phyloP scores from a whole-genome alignment of 345 rosid species.

The Fremontodendron californicum region DNA sequence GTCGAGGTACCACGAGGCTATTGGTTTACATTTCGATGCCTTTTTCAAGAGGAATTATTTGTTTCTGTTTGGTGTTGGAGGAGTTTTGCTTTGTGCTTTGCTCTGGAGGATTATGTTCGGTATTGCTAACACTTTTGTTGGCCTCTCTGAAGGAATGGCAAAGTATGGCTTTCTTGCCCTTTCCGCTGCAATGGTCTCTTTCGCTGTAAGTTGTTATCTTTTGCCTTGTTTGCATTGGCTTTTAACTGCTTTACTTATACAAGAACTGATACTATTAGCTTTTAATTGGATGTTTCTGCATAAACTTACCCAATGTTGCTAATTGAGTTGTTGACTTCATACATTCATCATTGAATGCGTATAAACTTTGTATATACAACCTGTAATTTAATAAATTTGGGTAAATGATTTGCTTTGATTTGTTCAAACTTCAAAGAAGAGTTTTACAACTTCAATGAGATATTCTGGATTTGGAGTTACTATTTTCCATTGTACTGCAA shows the following conservation, averaged over 20 bases:
- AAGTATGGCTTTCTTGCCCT: conserved; percentile 94
- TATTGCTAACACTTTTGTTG: conserved; percentile 69
- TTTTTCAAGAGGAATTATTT: conserved; percentile 64
- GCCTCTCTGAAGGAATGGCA: conserved; percentile 85
- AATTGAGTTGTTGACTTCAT: background rate
- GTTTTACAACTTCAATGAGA: background rate
- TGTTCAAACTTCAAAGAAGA: background rate
- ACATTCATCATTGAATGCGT: background rate
- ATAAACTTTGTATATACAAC: background rate
- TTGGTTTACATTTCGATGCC: conserved; percentile 76
- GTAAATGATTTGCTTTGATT: background rate
- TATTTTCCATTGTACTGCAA: background rate
- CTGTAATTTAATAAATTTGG: background rate
- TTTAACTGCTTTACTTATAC: background rate
- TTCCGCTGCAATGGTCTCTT: conserved; percentile 79
- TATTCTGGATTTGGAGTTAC: background rate
- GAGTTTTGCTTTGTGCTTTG: conserved; percentile 52
- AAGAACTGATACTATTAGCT: background rate
- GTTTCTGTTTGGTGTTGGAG: conserved; percentile 63
- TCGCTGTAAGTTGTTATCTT: conserved; percentile 52
- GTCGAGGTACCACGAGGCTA: conserved; percentile 54
- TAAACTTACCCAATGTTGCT: background rate
- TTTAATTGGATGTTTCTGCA: background rate
- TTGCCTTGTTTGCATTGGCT: background rate
- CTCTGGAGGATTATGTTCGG: too few species aligned